Base-by-base conservation (phyloP, 768 basidiomycete species). In the Hygrocybe coccinea region DNA sequence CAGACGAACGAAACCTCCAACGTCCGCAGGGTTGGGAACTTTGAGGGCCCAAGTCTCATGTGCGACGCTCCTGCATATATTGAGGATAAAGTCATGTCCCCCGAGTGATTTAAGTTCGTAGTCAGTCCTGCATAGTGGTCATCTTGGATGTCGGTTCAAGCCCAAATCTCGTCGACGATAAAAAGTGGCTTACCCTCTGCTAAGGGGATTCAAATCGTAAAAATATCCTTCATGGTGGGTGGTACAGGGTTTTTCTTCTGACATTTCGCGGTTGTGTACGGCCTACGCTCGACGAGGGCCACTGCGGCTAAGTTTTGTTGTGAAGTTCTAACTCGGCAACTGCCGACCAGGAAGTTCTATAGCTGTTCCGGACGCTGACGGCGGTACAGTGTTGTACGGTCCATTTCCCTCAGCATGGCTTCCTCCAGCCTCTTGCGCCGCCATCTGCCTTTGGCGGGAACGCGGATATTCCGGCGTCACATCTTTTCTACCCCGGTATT, bases 121-220 rank as follows among this genome's bases (percentile, higher is more conserved):
- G 68, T 91, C 87, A 61, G 79, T 81, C 58, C 87, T 90, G 65
- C 33, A 65, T 45, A 49, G 61, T 35, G 44, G 29, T 29, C 22
- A 65, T 22, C 39, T 58, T n/a, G 33, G 52, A 50, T 54, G 60
- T 36, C 48, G 54, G 50, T 36, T 49, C 6, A 55, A 41, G 37
- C 53, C 39, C 22, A 47, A 49, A 7, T 35, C 22, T 19, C 11
- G 5, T 52, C 25, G 44, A 54, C 47, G 50, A 38, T 25, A 57
- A 33, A 41, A 50, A 38, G 47, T 6, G 43, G 56, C 76, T 56
- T 68, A 88, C 87, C 71, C 79, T 45, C 81, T 66, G 60, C 73
- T 80, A 37, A 91, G 76, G 17, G 81, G 73, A 62, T 72, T 88
- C 48, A 91, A 69, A 66, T 90, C 85, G 57, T 84, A 91, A 68